Percentiles rank a stretch among this genome's conserved stretches.
These are phyloP conservation scores for Trichophyton benhamiae DNA, from an alignment of 2,329 filamentous ascomycete genomes.

Conservation along the genomic window DNA sequence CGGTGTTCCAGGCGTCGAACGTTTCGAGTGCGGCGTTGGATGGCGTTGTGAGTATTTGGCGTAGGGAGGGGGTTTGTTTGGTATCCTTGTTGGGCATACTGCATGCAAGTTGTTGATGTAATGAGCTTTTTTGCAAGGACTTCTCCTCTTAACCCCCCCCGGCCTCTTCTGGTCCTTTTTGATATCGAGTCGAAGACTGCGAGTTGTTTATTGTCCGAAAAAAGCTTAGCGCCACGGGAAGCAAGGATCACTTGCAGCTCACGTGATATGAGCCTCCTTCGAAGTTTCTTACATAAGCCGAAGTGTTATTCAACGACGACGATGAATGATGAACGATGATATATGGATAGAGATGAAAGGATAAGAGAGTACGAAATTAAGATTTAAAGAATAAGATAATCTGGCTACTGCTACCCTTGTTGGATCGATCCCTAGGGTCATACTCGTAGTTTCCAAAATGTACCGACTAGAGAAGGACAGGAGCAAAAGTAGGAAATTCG, in stretches of 20 bases:
- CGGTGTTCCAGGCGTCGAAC: conserved; percentile 16
- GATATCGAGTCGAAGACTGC: neutral
- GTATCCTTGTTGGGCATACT: conserved; percentile 14
- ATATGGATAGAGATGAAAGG: neutral
- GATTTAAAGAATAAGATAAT: neutral
- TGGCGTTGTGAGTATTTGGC: conserved; percentile 15
- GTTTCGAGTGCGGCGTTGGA: conserved; percentile 16
- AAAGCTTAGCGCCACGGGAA: neutral
- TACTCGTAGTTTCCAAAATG: conserved; percentile 1
- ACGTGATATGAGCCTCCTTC: conserved; percentile 7
- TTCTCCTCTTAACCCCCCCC: neutral
- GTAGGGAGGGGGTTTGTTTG: conserved; percentile 15
- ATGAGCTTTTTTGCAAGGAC: neutral
- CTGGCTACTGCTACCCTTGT: conserved; percentile 1
- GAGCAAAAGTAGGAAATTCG: conserved; percentile 6
- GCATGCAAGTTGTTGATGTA: neutral
- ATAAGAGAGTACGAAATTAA: neutral
- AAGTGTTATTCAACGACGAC: neutral
- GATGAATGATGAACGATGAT: neutral
- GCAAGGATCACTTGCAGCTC: conserved; percentile 11
- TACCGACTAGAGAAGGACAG: conserved; percentile 2
- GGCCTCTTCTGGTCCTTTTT: neutral
- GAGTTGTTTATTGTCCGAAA: conserved; percentile 10
- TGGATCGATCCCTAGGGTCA: neutral
- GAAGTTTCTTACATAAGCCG: neutral